Evolutionary conservation across 2,329 filamentous ascomycete species (phyloP).

Genomic region (Ophiostoma tasmaniense): DNA sequence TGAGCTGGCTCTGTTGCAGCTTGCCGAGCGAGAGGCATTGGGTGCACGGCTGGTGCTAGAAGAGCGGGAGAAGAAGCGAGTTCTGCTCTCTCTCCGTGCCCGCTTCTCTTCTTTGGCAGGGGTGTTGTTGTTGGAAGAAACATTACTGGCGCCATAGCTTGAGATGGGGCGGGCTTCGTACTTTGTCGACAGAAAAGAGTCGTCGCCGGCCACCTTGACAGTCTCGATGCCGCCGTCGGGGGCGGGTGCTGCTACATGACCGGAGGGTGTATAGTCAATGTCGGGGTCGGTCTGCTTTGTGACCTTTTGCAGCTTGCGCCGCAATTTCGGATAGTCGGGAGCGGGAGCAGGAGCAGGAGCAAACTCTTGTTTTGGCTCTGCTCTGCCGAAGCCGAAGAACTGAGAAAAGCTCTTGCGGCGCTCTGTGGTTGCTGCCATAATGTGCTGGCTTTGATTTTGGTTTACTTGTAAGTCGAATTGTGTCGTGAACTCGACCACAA

Average conservation of each 20-base stretch:
- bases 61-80: slow-evolving; percentile 14
- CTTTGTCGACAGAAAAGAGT: slow-evolving; percentile 15
- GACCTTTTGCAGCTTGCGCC: slow-evolving; percentile 30
- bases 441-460: not conserved
- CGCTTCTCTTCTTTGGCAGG: slow-evolving; percentile 20
- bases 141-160: slow-evolving; percentile 10
- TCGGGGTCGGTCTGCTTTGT: slow-evolving; percentile 19
- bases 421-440: slow-evolving; percentile 18
- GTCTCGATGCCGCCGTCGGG: slow-evolving; percentile 12
- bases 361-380: slow-evolving; percentile 1
- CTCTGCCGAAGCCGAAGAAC: slow-evolving; percentile 19
- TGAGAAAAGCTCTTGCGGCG: slow-evolving; percentile 20
- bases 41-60: slow-evolving; percentile 13
- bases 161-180: slow-evolving; percentile 12
- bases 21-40: not conserved
- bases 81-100: slow-evolving; percentile 17
- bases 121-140: not conserved
- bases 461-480: not conserved
- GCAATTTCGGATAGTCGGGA: slow-evolving; percentile 21
- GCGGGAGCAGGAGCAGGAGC: not conserved
- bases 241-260: slow-evolving; percentile 2
- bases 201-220: slow-evolving; percentile 14
- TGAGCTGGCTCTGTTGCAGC: slow-evolving; percentile 8
- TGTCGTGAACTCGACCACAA: not conserved
- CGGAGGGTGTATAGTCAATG: not conserved